Evolutionary conservation across 2,329 filamentous ascomycete species (phyloP), one percentile per base, ranked within the genome.

Genomic region (Ophiocordyceps australis): DNA sequence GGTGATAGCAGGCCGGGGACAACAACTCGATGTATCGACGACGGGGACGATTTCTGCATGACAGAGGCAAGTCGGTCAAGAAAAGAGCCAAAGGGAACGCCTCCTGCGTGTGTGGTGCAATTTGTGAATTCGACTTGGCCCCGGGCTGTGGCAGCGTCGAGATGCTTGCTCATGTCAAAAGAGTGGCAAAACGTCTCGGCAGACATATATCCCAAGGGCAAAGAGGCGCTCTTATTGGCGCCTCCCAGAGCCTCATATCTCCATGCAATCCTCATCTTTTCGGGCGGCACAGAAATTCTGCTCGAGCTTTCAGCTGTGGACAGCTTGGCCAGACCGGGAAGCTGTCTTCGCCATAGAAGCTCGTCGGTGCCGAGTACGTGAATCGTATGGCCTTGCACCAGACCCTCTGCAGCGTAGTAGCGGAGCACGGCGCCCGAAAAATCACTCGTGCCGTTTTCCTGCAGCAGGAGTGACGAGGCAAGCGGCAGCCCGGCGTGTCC

Each of bases 261-360:
- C 89, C 89, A 98, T 4, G 89, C 89, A 56, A 98, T 98, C 56
- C 93, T 95, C 89, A 98, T 95, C 50, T 75, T 85, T 34, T 86
- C 78, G 10, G 62, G 60, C 3, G 50, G 41, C 3, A 45, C 36
- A 11, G 43, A 28, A n/a, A 12, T 14, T 22, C 41, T 44, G 49
- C 40, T 57, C 26, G 59, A 51, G 34, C 45, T 33, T 24, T 40
- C 37, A 11, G 50, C 46, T 8, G 40, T 53, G 2, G n/a, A 7
- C 22, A 9, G 11, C 3, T 21, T 15, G 11, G 59, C 62, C 18
- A 91, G 47, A 0, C 78, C 86, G 4, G 89, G 89, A 14, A 98
- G 57, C 38, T 86, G 82, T 34, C 78, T 62, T 20, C 73, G 70
- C 89, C 89, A 95, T 24, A 63, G n/a, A n/a, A n/a, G 59, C 32